Evolutionary conservation across 1,284 basidiomycete genomes (phyloP).

Genomic region (Boletus coffeatus): DNA sequence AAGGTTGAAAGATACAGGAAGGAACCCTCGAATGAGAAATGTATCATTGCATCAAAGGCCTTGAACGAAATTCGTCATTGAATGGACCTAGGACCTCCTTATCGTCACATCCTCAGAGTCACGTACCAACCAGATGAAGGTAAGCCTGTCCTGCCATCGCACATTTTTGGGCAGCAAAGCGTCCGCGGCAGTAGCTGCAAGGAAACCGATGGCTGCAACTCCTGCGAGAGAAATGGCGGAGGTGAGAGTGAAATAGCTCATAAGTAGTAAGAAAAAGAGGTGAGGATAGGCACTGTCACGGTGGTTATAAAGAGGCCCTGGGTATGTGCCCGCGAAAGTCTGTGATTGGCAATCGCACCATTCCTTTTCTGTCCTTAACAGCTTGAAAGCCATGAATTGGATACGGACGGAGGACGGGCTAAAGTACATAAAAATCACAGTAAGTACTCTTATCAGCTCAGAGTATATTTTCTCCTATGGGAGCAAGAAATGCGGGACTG

Average conservation of each 20-base stretch:
- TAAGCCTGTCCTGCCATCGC: constrained; percentile 54
- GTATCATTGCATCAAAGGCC: constrained; percentile 75
- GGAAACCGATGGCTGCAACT: constrained; percentile 43
- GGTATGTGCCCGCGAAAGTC: neutral
- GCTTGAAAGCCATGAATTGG: neutral
- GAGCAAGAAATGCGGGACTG: constrained; percentile 1
- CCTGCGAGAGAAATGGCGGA: constrained; percentile 61
- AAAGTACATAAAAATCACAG: neutral
- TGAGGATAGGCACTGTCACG: neutral
- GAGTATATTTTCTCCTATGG: constrained; percentile 10
- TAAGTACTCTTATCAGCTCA: constrained; percentile 1
- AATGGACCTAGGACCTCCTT: neutral
- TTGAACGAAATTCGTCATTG: constrained; percentile 24
- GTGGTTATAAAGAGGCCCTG: too few species aligned
- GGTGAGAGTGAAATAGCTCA: constrained; percentile 49
- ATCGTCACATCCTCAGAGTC: neutral
- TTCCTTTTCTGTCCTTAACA: neutral
- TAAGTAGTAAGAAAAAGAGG: neutral
- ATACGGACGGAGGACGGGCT: neutral
- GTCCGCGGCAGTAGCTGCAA: constrained; percentile 49
- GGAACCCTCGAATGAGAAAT: constrained; percentile 73
- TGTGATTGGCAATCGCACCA: neutral
- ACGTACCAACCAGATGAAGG: constrained; percentile 71
- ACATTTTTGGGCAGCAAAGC: constrained; percentile 55
- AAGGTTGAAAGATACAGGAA: constrained; percentile 73